These are phyloP conservation scores for Triticum dicoccoides DNA, from an alignment of 176 grass and related monocot genomes.

Conservation along the genomic window DNA sequence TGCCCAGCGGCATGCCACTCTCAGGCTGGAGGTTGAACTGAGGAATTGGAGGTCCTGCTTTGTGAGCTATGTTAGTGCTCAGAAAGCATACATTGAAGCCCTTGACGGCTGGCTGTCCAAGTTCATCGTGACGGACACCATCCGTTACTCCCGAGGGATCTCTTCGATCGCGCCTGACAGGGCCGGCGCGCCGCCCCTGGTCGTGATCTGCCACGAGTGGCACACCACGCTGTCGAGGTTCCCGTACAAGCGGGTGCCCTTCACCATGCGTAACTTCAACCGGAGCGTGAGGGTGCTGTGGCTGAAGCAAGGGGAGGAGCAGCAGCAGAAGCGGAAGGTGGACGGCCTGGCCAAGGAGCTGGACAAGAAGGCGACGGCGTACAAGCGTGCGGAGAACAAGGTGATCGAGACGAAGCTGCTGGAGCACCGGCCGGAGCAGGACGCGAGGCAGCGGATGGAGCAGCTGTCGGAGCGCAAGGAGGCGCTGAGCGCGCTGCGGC, in stretches of 20 bases:
- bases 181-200: slow-evolving; percentile 45
- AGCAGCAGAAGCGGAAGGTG: slow-evolving; percentile 89
- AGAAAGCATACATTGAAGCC: slow-evolving; percentile 76
- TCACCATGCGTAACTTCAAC: slow-evolving; percentile 74
- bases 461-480: slow-evolving; percentile 76
- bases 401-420: slow-evolving; percentile 80
- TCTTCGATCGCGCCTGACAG: slow-evolving; percentile 41
- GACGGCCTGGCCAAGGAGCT: slow-evolving; percentile 77
- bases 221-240: slow-evolving; percentile 44
- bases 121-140: slow-evolving; percentile 69
- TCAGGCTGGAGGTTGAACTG: slow-evolving; percentile 79
- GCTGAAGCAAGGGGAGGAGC: slow-evolving; percentile 90
- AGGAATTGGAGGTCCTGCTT: slow-evolving; percentile 94
- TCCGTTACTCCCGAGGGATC: slow-evolving; percentile 59
- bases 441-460: slow-evolving; percentile 66
- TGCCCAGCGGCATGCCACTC: slow-evolving; percentile 76
- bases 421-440: slow-evolving; percentile 61
- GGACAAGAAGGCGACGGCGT: slow-evolving; percentile 58
- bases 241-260: slow-evolving; percentile 46
- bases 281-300: slow-evolving; percentile 78
- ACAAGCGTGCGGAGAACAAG: slow-evolving; percentile 85
- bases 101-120: slow-evolving; percentile 90
- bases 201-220: slow-evolving; percentile 77
- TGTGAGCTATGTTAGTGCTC: slow-evolving; percentile 54
- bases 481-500: slow-evolving; percentile 50